Evolutionary conservation across 805 yeast species (phyloP).

Genomic region (Candida glaebosa): DNA sequence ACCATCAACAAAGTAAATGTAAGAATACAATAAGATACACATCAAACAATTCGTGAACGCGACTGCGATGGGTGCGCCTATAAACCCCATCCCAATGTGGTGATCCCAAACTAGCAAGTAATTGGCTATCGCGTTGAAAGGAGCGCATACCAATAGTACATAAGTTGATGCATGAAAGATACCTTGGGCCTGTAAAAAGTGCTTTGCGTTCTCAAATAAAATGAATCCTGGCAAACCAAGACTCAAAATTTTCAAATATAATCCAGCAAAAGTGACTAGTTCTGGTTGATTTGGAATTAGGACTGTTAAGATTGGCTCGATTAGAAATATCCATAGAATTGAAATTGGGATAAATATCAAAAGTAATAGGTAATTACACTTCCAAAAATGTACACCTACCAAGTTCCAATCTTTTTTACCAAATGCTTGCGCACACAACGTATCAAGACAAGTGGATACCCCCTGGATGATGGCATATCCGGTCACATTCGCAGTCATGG

Average conservation of each 20-base stretch:
- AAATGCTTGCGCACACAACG: conserved; percentile 74
- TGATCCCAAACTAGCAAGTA: conserved; percentile 67
- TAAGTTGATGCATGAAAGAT: conserved; percentile 78
- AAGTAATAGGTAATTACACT: conserved; percentile 59
- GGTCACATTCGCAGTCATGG: conserved; percentile 75
- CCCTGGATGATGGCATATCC: conserved; percentile 77
- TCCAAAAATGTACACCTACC: conserved; percentile 66
- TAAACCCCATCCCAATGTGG: conserved; percentile 55
- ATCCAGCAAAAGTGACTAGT: conserved; percentile 47
- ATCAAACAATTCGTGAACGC: conserved; percentile 68
- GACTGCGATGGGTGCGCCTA: conserved; percentile 77
- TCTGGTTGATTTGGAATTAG: conserved; percentile 20
- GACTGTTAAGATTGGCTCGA: conserved; percentile 43
- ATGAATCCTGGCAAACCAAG: conserved; percentile 75
- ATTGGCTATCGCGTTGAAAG: conserved; percentile 65
- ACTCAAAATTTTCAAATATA: conserved; percentile 52
- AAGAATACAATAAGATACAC: conserved; percentile 53
- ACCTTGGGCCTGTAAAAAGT: conserved; percentile 74
- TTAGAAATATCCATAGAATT: conserved; percentile 56
- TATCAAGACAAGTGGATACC: conserved; percentile 73
- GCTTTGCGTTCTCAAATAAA: conserved; percentile 67
- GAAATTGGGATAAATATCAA: conserved; percentile 53
- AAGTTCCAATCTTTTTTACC: conserved; percentile 62
- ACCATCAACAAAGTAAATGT: conserved; percentile 44
- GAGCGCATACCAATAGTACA: conserved; percentile 67